A percentile compares a stretch with the other conserved stretches of the same genome.
phyloP scores from a whole-genome alignment of 176 grass and related monocot species.

The Triticum aestivum region DNA sequence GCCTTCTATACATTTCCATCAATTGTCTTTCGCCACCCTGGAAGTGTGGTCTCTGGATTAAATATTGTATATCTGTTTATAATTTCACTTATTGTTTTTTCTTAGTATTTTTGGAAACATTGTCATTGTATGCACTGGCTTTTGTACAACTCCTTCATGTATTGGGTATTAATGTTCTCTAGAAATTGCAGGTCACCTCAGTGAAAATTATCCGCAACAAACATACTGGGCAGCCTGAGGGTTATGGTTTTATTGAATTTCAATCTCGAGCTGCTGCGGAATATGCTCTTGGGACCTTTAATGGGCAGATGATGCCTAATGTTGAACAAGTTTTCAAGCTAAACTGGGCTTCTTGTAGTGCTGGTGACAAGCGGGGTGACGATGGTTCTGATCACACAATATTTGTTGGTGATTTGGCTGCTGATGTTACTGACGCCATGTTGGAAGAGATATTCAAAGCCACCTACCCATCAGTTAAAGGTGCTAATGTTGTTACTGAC shows the following conservation, averaged over 20 bases:
- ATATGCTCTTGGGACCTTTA: conserved; percentile 59
- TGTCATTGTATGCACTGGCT: neutral
- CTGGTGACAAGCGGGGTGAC: conserved; percentile 59
- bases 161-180: conserved; percentile 22
- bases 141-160: neutral
- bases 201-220: conserved; percentile 92
- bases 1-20: neutral
- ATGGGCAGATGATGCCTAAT: conserved; percentile 77
- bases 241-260: conserved; percentile 95
- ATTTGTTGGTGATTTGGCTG: conserved; percentile 87
- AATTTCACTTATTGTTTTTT: neutral
- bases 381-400: conserved; percentile 73
- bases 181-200: conserved; percentile 48
- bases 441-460: conserved; percentile 74
- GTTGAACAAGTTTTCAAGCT: conserved; percentile 60
- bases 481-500: conserved; percentile 83
- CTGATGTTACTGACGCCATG: conserved; percentile 81
- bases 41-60: neutral
- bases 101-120: neutral
- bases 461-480: conserved; percentile 68
- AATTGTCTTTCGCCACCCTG: neutral
- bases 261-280: conserved; percentile 63
- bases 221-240: conserved; percentile 73
- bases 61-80: neutral
- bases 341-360: conserved; percentile 79